phyloP scores from a whole-genome alignment of 352 stramenopile species.

The Pythium insidiosum region DNA sequence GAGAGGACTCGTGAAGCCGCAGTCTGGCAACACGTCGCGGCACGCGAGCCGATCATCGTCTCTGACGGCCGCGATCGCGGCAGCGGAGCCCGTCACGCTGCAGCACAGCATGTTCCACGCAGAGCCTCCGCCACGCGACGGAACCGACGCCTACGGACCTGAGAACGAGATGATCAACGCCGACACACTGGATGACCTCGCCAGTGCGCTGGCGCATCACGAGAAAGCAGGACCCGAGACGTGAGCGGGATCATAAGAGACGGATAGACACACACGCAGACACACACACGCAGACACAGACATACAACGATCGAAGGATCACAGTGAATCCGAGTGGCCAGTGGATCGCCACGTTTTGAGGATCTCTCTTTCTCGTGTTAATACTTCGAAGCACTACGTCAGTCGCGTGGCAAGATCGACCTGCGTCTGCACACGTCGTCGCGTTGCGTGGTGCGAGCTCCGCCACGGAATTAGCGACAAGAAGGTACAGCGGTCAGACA shows the following conservation, averaged over 20 bases:
- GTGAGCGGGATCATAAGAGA: no score
- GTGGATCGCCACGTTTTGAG: no score
- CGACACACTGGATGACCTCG: constrained; percentile 17
- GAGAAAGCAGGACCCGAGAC: neutral
- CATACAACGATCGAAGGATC: no score
- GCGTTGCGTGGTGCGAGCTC: no score
- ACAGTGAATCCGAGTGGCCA: no score
- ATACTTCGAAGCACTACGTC: no score
- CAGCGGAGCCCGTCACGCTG: constrained; percentile 14
- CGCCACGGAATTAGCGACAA: constrained; percentile 8
- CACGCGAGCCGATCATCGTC: constrained; percentile 25
- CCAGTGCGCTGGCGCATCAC: constrained; percentile 9
- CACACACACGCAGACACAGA: no score
- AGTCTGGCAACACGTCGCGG: constrained; percentile 2
- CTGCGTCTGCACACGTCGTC: no score
- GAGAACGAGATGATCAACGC: constrained; percentile 9
- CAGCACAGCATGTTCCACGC: constrained; percentile 16
- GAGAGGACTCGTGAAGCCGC: constrained; percentile 20
- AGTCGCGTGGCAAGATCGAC: no score
- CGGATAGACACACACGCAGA: no score
- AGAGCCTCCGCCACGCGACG: constrained; percentile 15
- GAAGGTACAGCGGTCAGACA: no score
- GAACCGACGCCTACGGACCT: neutral
- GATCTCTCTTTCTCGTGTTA: no score
- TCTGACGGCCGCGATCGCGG: constrained; percentile 14